Evolutionary conservation across 73 alveolate genomes (phyloP), one percentile per base, ranked within the genome.

Genomic region (Paramecium caudatum): DNA sequence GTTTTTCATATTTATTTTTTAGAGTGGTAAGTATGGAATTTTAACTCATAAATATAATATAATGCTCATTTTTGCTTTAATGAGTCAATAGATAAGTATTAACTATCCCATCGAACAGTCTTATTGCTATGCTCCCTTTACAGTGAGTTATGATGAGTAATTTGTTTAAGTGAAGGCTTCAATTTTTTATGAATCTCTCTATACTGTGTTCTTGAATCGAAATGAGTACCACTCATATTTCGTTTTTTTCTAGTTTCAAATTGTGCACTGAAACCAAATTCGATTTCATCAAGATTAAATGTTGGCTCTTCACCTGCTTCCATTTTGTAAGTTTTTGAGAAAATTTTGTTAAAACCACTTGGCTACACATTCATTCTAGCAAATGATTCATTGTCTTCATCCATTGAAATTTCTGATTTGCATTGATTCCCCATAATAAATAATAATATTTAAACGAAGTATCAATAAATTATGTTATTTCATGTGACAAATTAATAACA

Each of bases 221-320:
- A 55, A 55, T 55, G 80, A 27, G 80, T 55, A 1, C 80, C 80
- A 55, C 80, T 55, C 80, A 55, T 55, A 55, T 55, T 55, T 23
- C 80, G 23, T 23, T 55, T 55, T 55, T 55, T 55, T 55, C 80
- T 55, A 17, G 30, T 55, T 10, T 55, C 80, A 55, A 55, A 55
- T 55, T 23, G 30, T 2, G 46, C 80, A 23, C 46, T 55, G 30
- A 55, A 23, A 0, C 80, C 80, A 55, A 43, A 43, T 23, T 55
- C 80, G n/a, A 55, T 55, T 55, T 55, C 10, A 55, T 55, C 30
- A 1, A 55, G 23, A 27, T 27, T 27, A 19, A 27, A 37, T 55
- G 80, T 27, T 10, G 30, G 45, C 2, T 55, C 80, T 55, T 55
- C 80, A 23, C 30, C 80, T 8, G 80, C 46, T 10, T 55, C 41